Percentiles rank a stretch among this genome's conserved stretches.
phyloP scores from a whole-genome alignment of 2,329 filamentous ascomycete genomes.

The Curvularia spicifera region DNA sequence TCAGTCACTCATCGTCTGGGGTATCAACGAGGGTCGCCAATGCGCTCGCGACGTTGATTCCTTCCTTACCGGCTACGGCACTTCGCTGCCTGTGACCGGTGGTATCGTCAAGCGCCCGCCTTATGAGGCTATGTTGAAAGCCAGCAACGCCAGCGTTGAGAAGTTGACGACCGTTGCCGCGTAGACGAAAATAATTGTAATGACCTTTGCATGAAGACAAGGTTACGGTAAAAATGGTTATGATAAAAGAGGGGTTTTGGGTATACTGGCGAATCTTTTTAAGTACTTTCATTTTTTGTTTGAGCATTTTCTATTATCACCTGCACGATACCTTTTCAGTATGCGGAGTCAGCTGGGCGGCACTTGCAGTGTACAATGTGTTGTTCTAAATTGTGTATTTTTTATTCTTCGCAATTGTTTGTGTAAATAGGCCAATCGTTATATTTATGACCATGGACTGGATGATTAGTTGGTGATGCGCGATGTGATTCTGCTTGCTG shows the following conservation, averaged over 20 bases:
- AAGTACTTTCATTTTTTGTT: constrained; percentile 20
- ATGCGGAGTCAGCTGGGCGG: constrained; percentile 40
- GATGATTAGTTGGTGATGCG: background rate
- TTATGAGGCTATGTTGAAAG: constrained; percentile 66
- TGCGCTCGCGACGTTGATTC: constrained; percentile 90
- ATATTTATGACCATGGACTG: background rate
- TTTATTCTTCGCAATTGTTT: constrained; percentile 25
- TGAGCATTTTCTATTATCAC: constrained; percentile 34
- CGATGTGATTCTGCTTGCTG: background rate
- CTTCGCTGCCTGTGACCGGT: constrained; percentile 84
- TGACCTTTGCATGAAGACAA: constrained; percentile 11
- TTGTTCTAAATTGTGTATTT: constrained; percentile 13
- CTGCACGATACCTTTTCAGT: constrained; percentile 49
- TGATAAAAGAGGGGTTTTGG: constrained; percentile 6
- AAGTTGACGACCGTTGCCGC: constrained; percentile 50
- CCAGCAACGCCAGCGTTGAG: constrained; percentile 47
- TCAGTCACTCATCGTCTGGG: constrained; percentile 96
- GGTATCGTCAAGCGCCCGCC: constrained; percentile 89
- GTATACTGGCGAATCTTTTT: constrained; percentile 19
- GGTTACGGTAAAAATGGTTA: constrained; percentile 10
- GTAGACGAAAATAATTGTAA: constrained; percentile 23
- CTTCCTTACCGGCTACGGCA: constrained; percentile 77
- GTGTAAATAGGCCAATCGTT: constrained; percentile 26
- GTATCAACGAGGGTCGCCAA: constrained; percentile 96
- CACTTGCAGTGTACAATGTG: constrained; percentile 40